Evolutionary conservation across 768 basidiomycete genomes (phyloP), one percentile per base, ranked within the genome.

Genomic region (Crucibulum laeve): DNA sequence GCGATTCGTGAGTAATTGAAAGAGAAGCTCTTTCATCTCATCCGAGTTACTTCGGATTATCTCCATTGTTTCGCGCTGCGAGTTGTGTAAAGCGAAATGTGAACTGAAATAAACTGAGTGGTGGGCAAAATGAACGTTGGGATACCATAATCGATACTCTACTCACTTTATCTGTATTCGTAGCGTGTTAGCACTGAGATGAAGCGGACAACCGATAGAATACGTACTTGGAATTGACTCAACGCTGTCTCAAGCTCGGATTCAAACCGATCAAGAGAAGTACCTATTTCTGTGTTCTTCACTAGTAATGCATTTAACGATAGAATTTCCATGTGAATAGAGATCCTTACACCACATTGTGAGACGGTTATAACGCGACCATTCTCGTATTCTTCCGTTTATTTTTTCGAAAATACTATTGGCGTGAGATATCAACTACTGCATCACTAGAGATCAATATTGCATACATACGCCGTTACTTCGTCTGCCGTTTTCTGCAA

Each of bases 211-310:
- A 38, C n/a, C 17, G 26, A 30, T 24, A 26, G 34, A 50, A 32
- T 17, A 52, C 63, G 33, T 45, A 76, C 77, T 40, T 76, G 62
- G 47, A 79, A 67, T 23, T 63, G 56, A 25, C 63, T 61, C 48
- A 77, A 64, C 4, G 69, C 68, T 5, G 52, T 53, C 15, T 72
- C 58, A 22, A 79, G 58, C 15, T 79, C 73, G 13, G 53, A 52
- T 25, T 67, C 55, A 45, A 69, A 78, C 41, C 55, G 57, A 32
- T 71, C 68, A 26, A 80, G 63, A 4, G 69, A 69, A n/a, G 68
- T 59, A 39, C 61, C 68, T 26, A 80, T 77, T 17, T 76, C 73
- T 1, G 55, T 55, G 21, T 59, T 70, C 42, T 66, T 76, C 23
- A 73, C 79, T 80, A 26, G 3, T 21, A 17, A 15, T 5, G 24